Evolutionary conservation across 306 rosid species (phyloP), one percentile per base, ranked within the genome.

Genomic region (Spatholobus suberectus): DNA sequence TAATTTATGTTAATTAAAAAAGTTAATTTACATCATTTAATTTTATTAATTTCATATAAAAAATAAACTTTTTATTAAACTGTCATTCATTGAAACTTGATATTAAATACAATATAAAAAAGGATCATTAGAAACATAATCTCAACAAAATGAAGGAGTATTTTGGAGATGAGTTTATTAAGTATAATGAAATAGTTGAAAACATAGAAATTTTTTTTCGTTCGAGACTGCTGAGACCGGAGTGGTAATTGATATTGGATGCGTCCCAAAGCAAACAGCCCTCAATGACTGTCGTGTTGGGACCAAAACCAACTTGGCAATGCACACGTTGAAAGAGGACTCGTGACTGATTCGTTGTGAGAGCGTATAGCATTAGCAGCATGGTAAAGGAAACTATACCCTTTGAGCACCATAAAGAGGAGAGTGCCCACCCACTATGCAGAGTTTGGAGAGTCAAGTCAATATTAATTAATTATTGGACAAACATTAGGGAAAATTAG

Each of bases 241-340:
- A n/a, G n/a, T n/a, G n/a, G n/a, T 23, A 57, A 23, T 26, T 24
- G 38, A 59, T 59, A 5, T 59, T 59, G 18, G 8, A 24, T 6
- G 24, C 1, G 24, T 63, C 44, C 2, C 59, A 14, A 1, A 4
- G 1, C 21, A 14, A 52, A 65, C 3, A 6, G 5, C 2, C 4
- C 0, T 63, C 0, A 61, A 26, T 61, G 68, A 18, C 59, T 44
- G 5, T 52, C 5, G 46, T 17, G 49, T 67, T 67, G 4, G 72
- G 72, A 70, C 61, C 77, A 47, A 47, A 72, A 72, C 44, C 32
- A 73, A 51, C 65, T 49, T 9, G 63, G 10, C 43, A 17, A 49
- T 6, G 57, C 46, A 51, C 63, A 52, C 27, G 32, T 32, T 70
- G 40, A 70, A 44, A 44, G 23, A 70, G 3, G 38, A 73, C 49